Percentiles rank a stretch among this genome's conserved stretches.
Evolutionary conservation across 805 yeast genomes (phyloP).

Genomic region (Suhomyces emberorum): DNA sequence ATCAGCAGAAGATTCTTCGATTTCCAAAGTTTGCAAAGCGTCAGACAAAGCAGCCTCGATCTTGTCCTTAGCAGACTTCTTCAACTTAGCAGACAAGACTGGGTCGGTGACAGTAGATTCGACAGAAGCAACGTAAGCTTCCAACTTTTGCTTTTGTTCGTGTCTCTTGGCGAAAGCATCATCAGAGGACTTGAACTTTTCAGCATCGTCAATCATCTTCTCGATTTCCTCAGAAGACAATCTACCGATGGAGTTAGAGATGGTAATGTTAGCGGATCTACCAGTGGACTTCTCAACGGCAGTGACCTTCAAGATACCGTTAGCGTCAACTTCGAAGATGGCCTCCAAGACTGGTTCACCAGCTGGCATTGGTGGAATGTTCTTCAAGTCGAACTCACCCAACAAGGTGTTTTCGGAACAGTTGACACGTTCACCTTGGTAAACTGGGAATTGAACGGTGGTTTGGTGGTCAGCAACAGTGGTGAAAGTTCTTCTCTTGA

Average conservation of each 20-base stretch:
- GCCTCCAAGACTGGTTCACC: constrained; percentile 51
- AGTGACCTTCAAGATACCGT: constrained; percentile 50
- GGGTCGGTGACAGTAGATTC: constrained; percentile 98
- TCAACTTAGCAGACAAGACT: constrained; percentile 93
- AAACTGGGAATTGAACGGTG: constrained; percentile 49
- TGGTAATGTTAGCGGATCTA: constrained; percentile 49
- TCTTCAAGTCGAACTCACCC: constrained; percentile 50
- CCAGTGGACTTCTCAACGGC: constrained; percentile 50
- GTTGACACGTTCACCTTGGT: constrained; percentile 53
- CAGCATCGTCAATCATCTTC: constrained; percentile 48
- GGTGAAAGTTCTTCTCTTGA: constrained; percentile 51
- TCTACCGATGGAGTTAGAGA: constrained; percentile 50
- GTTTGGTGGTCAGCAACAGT: constrained; percentile 51
- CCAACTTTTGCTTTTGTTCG: constrained; percentile 98
- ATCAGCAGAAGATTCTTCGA: constrained; percentile 95
- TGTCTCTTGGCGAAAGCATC: constrained; percentile 99
- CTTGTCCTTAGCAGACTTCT: constrained; percentile 96
- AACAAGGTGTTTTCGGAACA: constrained; percentile 49
- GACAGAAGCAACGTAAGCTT: constrained; percentile 87
- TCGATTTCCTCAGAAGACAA: constrained; percentile 48
- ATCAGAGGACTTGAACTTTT: constrained; percentile 88
- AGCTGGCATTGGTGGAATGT: constrained; percentile 50
- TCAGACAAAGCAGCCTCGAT: constrained; percentile 97
- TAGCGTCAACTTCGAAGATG: constrained; percentile 49
- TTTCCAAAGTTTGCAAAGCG: constrained; percentile 95